Evolutionary conservation across 805 yeast species (phyloP), one percentile per base, ranked within the genome.

Genomic region (Candida manassasensis): DNA sequence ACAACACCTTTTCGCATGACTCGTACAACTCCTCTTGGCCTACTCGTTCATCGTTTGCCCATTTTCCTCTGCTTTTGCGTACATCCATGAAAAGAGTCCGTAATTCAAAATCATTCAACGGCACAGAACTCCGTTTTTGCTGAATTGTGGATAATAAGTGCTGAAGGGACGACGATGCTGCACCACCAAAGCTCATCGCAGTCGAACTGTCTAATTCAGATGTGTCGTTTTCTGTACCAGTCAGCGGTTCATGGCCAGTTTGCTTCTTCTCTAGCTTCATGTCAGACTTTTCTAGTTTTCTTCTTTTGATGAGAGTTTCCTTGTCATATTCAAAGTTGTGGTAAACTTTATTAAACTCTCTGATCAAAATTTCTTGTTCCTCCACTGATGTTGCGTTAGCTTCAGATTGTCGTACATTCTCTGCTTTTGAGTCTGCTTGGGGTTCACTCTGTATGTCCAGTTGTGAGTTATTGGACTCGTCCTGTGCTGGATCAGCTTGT

Each of bases 11-110:
- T 49, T 93, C 99, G 50, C 97, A 90, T 0, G 97, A 96, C 48
- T 94, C 98, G 52, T 93, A 93, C 15, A 93, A 71, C 56, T 94
- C 99, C 54, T 93, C 99, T 61, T 93, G 99, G 5, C 99, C 99
- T 29, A 93, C 80, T 42, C 84, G 73, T 39, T 89, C 95, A 53
- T 93, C 97, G 39, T 85, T 85, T 6, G 97, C 94, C 99, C 98
- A 93, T 60, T 93, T 93, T 0, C 97, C 94, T 40, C 97, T 69
- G 53, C 89, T 90, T 49, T 89, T 93, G 33, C 97, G 72, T 7
- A 93, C 97, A 53, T 93, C 98, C 73, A 85, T 75, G 36, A 93
- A 81, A 43, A 93, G 67, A 41, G 83, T 83, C 40, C 90, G 77
- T 37, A 93, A 73, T 54, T 93, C 97, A 37, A 75, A 67, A 50